Evolutionary conservation across 2,329 filamentous ascomycete genomes (phyloP).

Genomic region (Colletotrichum lini): DNA sequence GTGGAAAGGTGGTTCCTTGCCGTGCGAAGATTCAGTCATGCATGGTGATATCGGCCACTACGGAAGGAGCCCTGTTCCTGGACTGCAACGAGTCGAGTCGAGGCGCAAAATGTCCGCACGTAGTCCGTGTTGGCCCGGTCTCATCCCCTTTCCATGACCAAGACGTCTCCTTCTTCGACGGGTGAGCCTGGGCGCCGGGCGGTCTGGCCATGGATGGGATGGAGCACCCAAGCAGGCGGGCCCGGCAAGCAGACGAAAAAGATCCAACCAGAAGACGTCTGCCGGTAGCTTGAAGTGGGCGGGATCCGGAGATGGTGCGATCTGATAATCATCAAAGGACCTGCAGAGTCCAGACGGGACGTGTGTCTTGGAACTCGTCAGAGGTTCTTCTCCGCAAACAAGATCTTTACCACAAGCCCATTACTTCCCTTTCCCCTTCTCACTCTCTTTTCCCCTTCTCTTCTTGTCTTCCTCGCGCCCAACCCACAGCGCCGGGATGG

Average conservation of each 20-base stretch:
- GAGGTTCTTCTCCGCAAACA: neutral
- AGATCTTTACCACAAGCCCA: neutral
- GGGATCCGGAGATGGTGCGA: constrained; percentile 33
- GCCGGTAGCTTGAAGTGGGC: constrained; percentile 29
- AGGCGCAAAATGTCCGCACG: neutral
- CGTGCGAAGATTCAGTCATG: constrained; percentile 23
- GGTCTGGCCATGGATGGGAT: neutral
- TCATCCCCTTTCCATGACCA: neutral
- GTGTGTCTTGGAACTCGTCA: neutral
- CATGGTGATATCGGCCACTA: constrained; percentile 29
- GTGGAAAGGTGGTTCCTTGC: constrained; percentile 3
- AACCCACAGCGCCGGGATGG: constrained; percentile 12
- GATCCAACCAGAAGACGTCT: constrained; percentile 17
- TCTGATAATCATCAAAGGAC: constrained; percentile 21
- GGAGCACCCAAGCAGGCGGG: neutral
- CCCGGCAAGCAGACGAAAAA: constrained; percentile 10
- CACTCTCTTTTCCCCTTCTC: neutral
- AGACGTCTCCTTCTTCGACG: neutral
- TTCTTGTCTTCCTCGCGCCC: neutral
- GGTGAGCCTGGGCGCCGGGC: neutral
- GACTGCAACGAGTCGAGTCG: constrained; percentile 1
- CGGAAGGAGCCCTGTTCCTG: neutral
- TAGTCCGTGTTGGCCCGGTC: neutral
- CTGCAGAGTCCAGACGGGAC: neutral
- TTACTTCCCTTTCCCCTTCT: neutral